Evolutionary conservation across 2,329 filamentous ascomycete species (phyloP), one percentile per base, ranked within the genome.

Genomic region (Westerdykella aurantiaca): DNA sequence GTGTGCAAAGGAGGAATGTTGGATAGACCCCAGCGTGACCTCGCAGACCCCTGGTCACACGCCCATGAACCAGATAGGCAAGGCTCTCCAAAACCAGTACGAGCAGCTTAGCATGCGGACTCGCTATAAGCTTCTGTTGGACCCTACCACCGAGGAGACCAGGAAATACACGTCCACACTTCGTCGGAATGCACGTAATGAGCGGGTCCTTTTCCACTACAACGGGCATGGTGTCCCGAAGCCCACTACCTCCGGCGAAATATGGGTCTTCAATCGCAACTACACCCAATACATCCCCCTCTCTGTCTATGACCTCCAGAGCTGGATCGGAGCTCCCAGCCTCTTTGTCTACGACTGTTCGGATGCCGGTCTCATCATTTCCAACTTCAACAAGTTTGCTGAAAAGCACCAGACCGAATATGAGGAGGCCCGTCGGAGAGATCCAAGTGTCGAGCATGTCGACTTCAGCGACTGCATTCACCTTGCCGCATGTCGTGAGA

Each of bases 231-330:
- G 93, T 38, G 93, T 98, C 10, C 93, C 93, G 1, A 88, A 96
- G 60, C 93, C 93, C 3, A 98, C 93, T 0, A 82, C 86, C 3
- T 96, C 91, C 4, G 93, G 93, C 12, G 93, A 98, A 67, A 95
- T 98, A 16, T 98, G 93, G 93, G 94, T 97, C 5, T 98, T 98
- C 68, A 98, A 98, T 69, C 91, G 93, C 57, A 97, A 88, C 55
- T 98, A 96, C 65, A 98, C 93, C 0, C 93, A 98, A 69, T 98
- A 98, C 64, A 98, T 98, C 34, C 93, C 93, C 0, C 87, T 98
- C 35, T 95, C 91, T 1, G 73, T 98, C 7, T 96, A 95, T 60
- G 93, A 98, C 63, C 72, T 98, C 37, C 91, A 97, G 68, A 85
- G 87, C 46, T 98, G 93, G 93, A 80, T 98, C 6, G 89, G 91